Conservation (phyloP, 768 basidiomycete species). For the Mycena filopes region DNA sequence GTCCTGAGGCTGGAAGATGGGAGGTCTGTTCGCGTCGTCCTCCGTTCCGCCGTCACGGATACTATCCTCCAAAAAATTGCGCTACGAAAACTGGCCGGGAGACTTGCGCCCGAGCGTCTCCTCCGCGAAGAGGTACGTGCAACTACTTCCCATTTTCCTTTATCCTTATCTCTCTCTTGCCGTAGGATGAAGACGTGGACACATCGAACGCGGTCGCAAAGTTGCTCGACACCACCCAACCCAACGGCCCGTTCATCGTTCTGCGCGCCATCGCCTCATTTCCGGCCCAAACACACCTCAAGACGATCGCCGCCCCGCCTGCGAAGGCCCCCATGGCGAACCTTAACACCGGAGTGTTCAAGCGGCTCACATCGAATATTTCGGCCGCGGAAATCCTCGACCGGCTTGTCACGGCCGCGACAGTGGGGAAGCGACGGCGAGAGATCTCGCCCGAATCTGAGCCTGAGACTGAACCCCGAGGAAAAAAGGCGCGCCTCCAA, state of each 20-base stretch:
- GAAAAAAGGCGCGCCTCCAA: no score
- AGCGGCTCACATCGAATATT: neutral
- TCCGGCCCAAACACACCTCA: neutral
- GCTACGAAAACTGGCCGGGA: neutral
- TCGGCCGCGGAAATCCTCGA: neutral
- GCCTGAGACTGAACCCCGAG: no score
- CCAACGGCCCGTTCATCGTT: neutral
- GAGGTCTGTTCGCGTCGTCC: conserved; percentile 5
- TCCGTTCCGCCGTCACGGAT: neutral
- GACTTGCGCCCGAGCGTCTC: neutral
- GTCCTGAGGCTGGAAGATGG: conserved; percentile 7
- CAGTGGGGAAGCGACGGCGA: neutral
- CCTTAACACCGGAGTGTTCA: conserved; percentile 1
- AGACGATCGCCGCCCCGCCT: neutral
- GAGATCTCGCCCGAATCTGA: no score
- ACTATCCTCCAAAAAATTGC: neutral
- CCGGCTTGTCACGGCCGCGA: neutral
- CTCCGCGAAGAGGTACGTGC: conserved; percentile 3
- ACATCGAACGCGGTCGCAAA: neutral
- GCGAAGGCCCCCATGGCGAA: neutral
- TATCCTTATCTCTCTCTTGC: no score
- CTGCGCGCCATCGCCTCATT: conserved; percentile 10
- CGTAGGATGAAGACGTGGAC: neutral
- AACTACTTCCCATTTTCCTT: no score
- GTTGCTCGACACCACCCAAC: neutral